Base-by-base conservation (phyloP, 2,329 filamentous ascomycete species). In the Ascochyta lentis region DNA sequence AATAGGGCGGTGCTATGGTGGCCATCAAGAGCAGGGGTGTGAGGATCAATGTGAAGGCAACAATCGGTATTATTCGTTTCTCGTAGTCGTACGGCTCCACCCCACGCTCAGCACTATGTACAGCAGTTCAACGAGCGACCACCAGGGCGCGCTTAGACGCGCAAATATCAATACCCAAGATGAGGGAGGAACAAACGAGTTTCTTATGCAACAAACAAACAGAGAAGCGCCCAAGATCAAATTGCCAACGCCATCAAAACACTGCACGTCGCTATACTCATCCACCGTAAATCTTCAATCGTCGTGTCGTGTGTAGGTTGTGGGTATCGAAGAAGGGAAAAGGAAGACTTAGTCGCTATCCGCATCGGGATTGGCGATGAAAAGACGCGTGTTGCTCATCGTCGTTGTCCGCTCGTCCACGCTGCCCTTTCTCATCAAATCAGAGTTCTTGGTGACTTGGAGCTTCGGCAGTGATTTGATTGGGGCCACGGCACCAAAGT, bases 281-380 rank as follows among this genome's bases (percentile, higher is more conserved):
- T 55, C 53, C 53, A 24, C 52, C 52, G n/a, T 55, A 50, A 55
- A 47, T 56, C 53, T 56, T 56, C 47, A 56, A 50, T 56, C 53
- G 29, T 56, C 42, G 47, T 56, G 37, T 56, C 47, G 37, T 56
- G 42, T 41, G 47, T 56, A 47, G 47, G 42, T 46, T 49, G 59
- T 65, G 70, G 70, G 70, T 72, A 73, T 73, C 69, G 65, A 64
- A 68, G 66, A 66, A 68, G 51, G 54, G 49, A 57, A 58, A 58
- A 46, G 49, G 35, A 52, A 46, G 27, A 43, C 38, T 49, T 27
- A 81, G 64, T 81, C 79, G 67, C 78, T 80, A 58, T 57, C 54
- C 8, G 79, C 84, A 75, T 95, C 91, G 16, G 91, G 91, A 76
- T 96, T 96, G 66, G 91, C 91, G 70, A 96, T 92, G 75, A 90